These are phyloP conservation scores for Talaromyces nanjingensis DNA, from an alignment of 495 filamentous ascomycete genomes.

Conservation along the genomic window DNA sequence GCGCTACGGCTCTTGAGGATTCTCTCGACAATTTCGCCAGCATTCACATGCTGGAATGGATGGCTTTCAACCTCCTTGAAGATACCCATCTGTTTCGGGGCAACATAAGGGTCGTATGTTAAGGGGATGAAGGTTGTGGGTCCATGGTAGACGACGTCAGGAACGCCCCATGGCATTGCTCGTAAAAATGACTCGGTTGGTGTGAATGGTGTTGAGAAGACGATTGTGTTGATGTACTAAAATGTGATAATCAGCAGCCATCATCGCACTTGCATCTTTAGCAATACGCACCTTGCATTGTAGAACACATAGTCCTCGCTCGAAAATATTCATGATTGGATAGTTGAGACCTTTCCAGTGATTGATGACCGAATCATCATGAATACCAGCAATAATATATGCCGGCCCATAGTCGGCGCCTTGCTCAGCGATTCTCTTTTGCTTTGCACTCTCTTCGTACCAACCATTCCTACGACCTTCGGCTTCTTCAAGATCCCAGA, in stretches of 20 bases:
- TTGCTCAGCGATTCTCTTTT: constrained; percentile 51
- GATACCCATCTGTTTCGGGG: constrained; percentile 70
- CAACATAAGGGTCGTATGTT: constrained; percentile 78
- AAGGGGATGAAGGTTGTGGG: constrained; percentile 86
- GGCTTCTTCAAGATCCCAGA: constrained; percentile 62
- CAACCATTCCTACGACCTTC: constrained; percentile 59
- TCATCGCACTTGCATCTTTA: constrained; percentile 4
- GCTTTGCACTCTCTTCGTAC: constrained; percentile 56
- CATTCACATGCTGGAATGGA: constrained; percentile 79
- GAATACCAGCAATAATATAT: constrained; percentile 85
- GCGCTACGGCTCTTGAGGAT: constrained; percentile 77
- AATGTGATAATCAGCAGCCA: constrained; percentile 14
- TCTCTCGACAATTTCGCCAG: constrained; percentile 80
- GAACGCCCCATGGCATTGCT: constrained; percentile 65
- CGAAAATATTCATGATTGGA: constrained; percentile 98
- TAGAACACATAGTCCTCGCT: constrained; percentile 89
- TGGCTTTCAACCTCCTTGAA: constrained; percentile 68
- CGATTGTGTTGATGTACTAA: constrained; percentile 77
- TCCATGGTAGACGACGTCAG: constrained; percentile 86
- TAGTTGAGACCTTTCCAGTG: constrained; percentile 95
- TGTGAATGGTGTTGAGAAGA: constrained; percentile 84
- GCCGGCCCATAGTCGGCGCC: constrained; percentile 69
- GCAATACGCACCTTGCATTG: constrained; percentile 72
- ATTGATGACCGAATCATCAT: constrained; percentile 92
- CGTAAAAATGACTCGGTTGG: constrained; percentile 70